Evolutionary conservation across 345 rosid species (phyloP).

Genomic region (Melaleuca alternifolia): DNA sequence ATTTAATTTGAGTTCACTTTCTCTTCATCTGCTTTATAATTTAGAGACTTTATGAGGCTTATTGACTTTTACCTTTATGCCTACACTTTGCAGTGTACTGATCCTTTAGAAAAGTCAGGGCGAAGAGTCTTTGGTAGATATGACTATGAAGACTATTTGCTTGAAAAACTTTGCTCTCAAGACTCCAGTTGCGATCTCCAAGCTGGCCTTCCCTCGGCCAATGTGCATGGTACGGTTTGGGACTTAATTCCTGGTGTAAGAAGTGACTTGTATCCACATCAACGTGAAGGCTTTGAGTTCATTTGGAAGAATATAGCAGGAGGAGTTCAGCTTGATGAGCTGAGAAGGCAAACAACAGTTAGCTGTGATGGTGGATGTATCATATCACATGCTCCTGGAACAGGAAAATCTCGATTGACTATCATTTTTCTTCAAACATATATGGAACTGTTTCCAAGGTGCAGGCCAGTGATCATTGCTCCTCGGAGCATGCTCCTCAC

Average conservation of each 20-base stretch:
- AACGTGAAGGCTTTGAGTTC: constrained; percentile 75
- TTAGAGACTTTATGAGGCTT: not conserved
- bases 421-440: constrained; percentile 54
- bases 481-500: constrained; percentile 69
- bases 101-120: not conserved
- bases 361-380: constrained; percentile 50
- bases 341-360: constrained; percentile 3
- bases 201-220: not conserved
- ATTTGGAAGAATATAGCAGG: constrained; percentile 74
- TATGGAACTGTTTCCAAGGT: constrained; percentile 30
- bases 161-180: not conserved
- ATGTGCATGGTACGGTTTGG: constrained; percentile 1
- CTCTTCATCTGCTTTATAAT: not conserved
- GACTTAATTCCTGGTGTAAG: constrained; percentile 40
- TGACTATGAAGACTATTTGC: not conserved
- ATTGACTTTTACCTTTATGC: not conserved
- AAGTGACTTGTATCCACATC: constrained; percentile 51
- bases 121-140: not conserved
- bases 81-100: not conserved
- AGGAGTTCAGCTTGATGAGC: constrained; percentile 28
- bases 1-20: not conserved
- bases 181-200: not conserved
- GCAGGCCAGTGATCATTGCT: constrained; percentile 67
- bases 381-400: constrained; percentile 85
- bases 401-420: constrained; percentile 74